Conservation (phyloP, 228 moss, liverwort and hornwort genomes). For the Sphagnum fallax region DNA sequence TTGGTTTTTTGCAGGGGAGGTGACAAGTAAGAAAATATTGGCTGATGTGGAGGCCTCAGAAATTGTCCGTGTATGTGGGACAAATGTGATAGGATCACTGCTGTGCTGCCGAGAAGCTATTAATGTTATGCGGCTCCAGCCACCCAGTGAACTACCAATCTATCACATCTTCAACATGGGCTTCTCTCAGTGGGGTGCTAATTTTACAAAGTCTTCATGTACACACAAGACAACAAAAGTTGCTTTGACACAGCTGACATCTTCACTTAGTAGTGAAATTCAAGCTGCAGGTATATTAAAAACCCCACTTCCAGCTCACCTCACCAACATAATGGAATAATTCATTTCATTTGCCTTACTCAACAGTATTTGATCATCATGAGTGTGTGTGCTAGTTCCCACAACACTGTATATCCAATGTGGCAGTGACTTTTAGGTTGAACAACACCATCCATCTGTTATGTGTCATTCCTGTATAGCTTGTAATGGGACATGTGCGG, state of each 20-base stretch:
- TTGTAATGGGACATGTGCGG: too few species aligned
- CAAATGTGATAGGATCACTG: conserved; percentile 78
- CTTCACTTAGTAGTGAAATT: conserved; percentile 58
- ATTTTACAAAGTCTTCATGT: conserved; percentile 73
- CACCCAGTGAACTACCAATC: conserved; percentile 22
- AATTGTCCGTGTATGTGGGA: conserved; percentile 68
- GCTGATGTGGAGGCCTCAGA: conserved; percentile 74
- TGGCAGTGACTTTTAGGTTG: too few species aligned
- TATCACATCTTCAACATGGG: conserved; percentile 96
- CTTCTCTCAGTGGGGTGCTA: conserved; percentile 73
- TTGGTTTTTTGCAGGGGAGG: conserved; percentile 43
- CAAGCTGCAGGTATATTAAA: conserved; percentile 44
- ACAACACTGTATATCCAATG: not conserved
- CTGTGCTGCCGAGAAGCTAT: conserved; percentile 82
- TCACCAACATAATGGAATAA: too few species aligned
- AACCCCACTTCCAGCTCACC: not conserved
- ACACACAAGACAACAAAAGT: conserved; percentile 84
- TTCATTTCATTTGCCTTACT: not conserved
- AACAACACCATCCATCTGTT: too few species aligned
- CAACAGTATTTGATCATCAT: not conserved
- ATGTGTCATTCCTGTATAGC: too few species aligned
- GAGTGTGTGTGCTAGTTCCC: not conserved
- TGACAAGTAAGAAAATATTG: conserved; percentile 68
- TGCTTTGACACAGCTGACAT: conserved; percentile 77
- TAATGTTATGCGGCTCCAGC: conserved; percentile 60